Base-by-base conservation (phyloP, 768 basidiomycete genomes). In the Boletus vinaceobasis region DNA sequence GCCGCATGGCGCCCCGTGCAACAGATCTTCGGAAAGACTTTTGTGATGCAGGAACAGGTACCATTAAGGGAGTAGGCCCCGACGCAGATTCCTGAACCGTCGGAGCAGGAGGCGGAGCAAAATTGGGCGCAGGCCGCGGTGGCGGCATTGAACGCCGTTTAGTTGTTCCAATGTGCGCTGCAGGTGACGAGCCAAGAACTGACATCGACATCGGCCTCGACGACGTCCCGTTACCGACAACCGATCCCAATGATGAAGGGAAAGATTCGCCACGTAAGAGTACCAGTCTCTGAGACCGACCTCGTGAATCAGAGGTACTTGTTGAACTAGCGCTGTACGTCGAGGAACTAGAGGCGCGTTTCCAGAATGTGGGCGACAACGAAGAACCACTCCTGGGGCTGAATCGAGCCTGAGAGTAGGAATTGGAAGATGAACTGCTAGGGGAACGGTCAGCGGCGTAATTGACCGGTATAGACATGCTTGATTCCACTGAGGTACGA, bases 81-180 rank as follows among this genome's bases (percentile, higher is more conserved):
- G 57, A 44, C 1, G 36, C 8, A 27, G 33, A 60, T 44, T 63
- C 59, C n/a, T 60, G 65, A 37, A 67, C 60, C 35, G 59, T 64
- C 4, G 88, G 88, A 7, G 87, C 83, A 45, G 85, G 84, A 14
- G 88, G 88, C 15, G 85, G 80, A 7, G 87, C 86, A 46, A 79
- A 78, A 27, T 79, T 85, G 0, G 90, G 88, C 5, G 85, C 81
- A 31, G 89, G 89, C 14, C 86, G 83, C 29, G 83, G 86, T 17
- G 88, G 89, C 4, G 88, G 87, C 67, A 87, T 79, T 4, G 86
- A 88, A 19, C 73, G 63, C 38, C 88, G 77, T 61, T 85, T 78
- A 31, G 75, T 59, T 5, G 75, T 72, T 35, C 56, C 59, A 31
- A 48, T 45, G 48, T 61, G 47, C 10, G 58, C 51, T 37, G 59